These are phyloP conservation scores for Pistacia vera DNA, from an alignment of 345 rosid genomes.

Conservation along the genomic window DNA sequence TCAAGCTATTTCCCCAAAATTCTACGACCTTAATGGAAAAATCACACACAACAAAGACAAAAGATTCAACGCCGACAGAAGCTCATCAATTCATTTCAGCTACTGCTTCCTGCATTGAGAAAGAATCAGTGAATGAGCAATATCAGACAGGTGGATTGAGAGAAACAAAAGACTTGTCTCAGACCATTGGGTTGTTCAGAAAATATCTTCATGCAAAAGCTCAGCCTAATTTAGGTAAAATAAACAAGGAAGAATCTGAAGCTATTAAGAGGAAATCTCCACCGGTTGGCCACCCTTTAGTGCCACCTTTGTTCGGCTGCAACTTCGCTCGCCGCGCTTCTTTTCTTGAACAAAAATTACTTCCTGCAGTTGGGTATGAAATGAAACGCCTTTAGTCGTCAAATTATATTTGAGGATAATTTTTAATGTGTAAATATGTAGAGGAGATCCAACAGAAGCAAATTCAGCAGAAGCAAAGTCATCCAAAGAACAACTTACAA, in stretches of 20 bases:
- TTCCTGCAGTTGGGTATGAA: slow-evolving; percentile 27
- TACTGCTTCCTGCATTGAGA: not conserved
- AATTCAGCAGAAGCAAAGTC: slow-evolving; percentile 10
- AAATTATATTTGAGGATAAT: too few relatives aligned
- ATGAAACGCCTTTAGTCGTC: too few relatives aligned
- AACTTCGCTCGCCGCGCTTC: slow-evolving; percentile 19
- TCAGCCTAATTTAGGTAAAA: slow-evolving; percentile 1
- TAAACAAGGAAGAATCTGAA: slow-evolving; percentile 19
- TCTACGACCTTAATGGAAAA: too few relatives aligned
- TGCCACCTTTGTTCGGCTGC: not conserved
- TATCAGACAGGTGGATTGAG: not conserved
- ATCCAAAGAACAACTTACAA: slow-evolving; percentile 31
- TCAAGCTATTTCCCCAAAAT: too few relatives aligned
- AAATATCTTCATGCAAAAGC: slow-evolving; percentile 17
- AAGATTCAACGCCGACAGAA: not conserved
- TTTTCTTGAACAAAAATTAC: slow-evolving; percentile 24
- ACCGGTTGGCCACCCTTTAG: not conserved
- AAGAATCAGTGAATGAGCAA: not conserved
- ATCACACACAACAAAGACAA: too few relatives aligned
- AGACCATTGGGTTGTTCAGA: slow-evolving; percentile 19
- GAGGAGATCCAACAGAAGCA: slow-evolving; percentile 8
- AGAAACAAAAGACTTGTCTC: slow-evolving; percentile 10
- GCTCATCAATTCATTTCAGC: not conserved
- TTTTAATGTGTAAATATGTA: not conserved
- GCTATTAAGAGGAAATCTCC: not conserved